Conservation (phyloP, 2,329 filamentous ascomycete species). For the Aureobasidium zeae region DNA sequence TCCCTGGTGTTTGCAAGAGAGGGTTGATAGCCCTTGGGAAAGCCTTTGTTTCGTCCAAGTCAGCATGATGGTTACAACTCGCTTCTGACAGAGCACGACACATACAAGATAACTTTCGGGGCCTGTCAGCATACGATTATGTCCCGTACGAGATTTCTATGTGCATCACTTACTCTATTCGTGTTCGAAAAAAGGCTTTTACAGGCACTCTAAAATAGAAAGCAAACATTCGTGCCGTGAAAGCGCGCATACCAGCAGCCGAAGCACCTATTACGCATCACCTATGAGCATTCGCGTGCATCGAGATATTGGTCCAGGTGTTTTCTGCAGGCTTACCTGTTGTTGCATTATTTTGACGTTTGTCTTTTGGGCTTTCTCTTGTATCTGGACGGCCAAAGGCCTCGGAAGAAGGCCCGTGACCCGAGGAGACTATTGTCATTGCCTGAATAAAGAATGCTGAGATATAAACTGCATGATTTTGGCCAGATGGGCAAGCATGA, state of each 20-base stretch:
- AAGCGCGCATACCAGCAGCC: constrained; percentile 71
- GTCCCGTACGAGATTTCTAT: neutral
- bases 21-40: constrained; percentile 57
- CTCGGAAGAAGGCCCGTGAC: constrained; percentile 1
- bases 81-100: neutral
- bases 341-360: constrained; percentile 50
- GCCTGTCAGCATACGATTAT: neutral
- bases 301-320: no score
- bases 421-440: constrained; percentile 1
- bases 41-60: constrained; percentile 37
- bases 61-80: neutral
- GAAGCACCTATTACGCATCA: constrained; percentile 43
- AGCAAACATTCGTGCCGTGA: constrained; percentile 73
- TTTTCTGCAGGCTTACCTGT: no score
- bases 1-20: constrained; percentile 36
- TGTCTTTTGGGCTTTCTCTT: constrained; percentile 23
- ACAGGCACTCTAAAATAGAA: constrained; percentile 89
- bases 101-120: constrained; percentile 10
- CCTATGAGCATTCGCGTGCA: neutral
- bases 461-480: neutral
- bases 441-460: neutral
- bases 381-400: constrained; percentile 2
- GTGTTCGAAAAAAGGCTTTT: constrained; percentile 83
- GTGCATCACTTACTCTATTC: constrained; percentile 65
- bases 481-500: no score